Base-by-base conservation (phyloP, 1,139 yeast genomes). In the Nakaseomyces uthaithaninus region DNA sequence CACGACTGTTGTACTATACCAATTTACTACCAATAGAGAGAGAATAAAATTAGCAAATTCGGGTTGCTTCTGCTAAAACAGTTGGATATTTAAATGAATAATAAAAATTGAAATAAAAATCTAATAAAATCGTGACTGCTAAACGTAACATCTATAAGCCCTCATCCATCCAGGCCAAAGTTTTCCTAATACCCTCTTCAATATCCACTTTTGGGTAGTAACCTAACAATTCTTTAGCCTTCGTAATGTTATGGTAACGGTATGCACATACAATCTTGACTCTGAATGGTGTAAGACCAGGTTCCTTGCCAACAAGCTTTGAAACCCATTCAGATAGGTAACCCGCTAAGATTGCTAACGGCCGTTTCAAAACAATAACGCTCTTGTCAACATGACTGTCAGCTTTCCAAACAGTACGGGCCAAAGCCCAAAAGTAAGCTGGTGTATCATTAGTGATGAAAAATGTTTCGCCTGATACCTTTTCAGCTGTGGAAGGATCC, bases 401-500 rank as follows among this genome's bases (percentile, higher is more conserved):
- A 20, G 91, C 91, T 57, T 89, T 89, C 97, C 97, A 91, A 17
- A 91, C 94, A 2, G 95, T 83, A 57, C 96, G 76, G 3, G 97
- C 96, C 53, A 93, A 70, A 3, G 96, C 86, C 97, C 98, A 93
- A 63, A 93, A 93, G 64, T 89, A 93, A 16, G 94, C 76, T 18
- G 98, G 98, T 4, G 89, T 74, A 62, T 89, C 98, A 59, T 93
- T 93, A 12, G 98, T 91, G 47, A 93, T 69, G 55, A 91, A 85
- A 62, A 87, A 91, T 0, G 84, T 75, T 60, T 91, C 84, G 36
- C 98, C 98, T 7, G 85, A 80, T 22, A 91, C 77, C 27, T 58
- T 45, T 1, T 54, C 47, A 16, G 70, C 66, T 6, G 61, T 47
- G 12, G 53, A 44, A 2, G 73, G 64, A 39, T 71, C 67, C 40